A percentile compares a stretch with the other conserved stretches of the same genome.
These are phyloP conservation scores for Eimeria sp. DNA, from an alignment of 169 alveolate genomes.

Conservation along the genomic window DNA sequence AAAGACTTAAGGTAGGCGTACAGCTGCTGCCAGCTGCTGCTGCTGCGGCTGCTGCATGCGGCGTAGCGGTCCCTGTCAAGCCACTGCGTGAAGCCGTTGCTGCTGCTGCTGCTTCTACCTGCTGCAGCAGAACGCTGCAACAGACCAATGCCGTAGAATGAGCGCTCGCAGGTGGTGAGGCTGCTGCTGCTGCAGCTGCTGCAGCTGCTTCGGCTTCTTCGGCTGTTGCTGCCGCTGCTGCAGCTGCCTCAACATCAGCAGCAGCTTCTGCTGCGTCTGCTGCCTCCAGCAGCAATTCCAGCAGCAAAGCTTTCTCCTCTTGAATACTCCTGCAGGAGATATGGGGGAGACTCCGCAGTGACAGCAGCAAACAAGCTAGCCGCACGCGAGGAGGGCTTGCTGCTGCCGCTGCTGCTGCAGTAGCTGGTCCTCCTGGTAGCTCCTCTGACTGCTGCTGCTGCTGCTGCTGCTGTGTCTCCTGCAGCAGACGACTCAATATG, in stretches of 20 bases:
- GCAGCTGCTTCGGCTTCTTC: not conserved
- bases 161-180: not conserved
- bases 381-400: not conserved
- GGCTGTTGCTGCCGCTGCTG: constrained; percentile 47
- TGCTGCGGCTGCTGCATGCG: not conserved
- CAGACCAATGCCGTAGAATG: constrained; percentile 35
- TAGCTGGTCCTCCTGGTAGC: not conserved
- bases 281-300: constrained; percentile 39
- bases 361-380: constrained; percentile 63
- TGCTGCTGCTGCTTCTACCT: constrained; percentile 66
- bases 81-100: not conserved
- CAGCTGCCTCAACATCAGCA: not conserved
- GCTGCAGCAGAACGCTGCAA: constrained; percentile 65
- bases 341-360: not conserved
- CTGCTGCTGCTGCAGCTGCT: constrained; percentile 55
- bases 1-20: not conserved
- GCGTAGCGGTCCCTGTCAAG: not conserved
- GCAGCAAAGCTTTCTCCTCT: constrained; percentile 16
- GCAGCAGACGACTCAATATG: constrained; percentile 22
- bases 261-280: constrained; percentile 67
- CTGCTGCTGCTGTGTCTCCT: constrained; percentile 5
- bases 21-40: constrained; percentile 20
- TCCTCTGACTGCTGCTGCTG: not conserved
- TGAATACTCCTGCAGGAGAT: not conserved
- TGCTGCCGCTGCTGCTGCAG: constrained; percentile 61